phyloP scores from a whole-genome alignment of 768 basidiomycete genomes.

The Boletus rex-veris region DNA sequence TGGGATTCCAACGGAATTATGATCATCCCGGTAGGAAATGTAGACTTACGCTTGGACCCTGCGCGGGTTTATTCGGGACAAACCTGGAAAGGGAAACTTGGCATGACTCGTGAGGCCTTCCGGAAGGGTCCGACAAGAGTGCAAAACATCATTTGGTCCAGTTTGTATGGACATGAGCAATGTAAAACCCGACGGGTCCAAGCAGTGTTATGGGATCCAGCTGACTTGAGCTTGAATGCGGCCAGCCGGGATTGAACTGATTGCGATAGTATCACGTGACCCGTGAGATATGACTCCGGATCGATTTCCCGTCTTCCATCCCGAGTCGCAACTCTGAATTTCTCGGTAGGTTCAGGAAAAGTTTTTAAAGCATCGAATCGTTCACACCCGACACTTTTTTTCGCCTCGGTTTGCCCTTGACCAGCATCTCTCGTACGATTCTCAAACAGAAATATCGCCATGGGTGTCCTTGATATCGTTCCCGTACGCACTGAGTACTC shows the following conservation, averaged over 20 bases:
- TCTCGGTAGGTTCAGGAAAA: conserved; percentile 12
- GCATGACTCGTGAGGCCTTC: neutral
- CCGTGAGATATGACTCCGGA: neutral
- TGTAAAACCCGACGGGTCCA: too few species aligned
- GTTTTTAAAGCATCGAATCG: neutral
- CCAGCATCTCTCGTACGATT: conserved; percentile 8
- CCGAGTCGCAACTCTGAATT: neutral
- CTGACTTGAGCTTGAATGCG: too few species aligned
- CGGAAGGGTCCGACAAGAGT: neutral
- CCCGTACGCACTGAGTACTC: conserved; percentile 57
- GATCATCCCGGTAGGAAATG: neutral
- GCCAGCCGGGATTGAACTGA: too few species aligned
- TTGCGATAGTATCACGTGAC: conserved; percentile 12
- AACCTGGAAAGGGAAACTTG: neutral
- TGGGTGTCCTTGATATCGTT: conserved; percentile 84
- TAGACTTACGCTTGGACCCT: neutral
- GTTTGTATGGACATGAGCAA: too few species aligned
- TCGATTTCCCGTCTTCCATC: neutral
- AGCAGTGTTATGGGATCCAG: too few species aligned
- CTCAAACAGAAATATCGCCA: conserved; percentile 26
- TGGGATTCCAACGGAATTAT: neutral
- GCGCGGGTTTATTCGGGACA: conserved; percentile 11
- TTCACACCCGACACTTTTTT: neutral
- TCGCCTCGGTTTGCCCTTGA: neutral
- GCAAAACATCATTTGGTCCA: too few species aligned